Base-by-base conservation (phyloP, 192 early-diverging fungal species). In the Funneliformis geosporum region DNA sequence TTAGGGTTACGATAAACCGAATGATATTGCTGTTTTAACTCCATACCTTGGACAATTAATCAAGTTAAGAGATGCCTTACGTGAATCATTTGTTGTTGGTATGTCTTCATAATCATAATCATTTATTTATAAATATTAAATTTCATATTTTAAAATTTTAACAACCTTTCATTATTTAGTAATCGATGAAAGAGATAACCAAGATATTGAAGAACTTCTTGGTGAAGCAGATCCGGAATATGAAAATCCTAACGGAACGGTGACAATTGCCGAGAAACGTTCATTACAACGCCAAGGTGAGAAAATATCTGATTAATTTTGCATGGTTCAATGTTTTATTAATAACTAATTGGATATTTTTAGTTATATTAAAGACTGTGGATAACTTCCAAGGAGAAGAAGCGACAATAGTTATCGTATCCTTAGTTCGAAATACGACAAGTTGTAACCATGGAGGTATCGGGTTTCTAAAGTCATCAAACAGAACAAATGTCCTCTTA, bases 401-500 rank as follows among this genome's bases (percentile, higher is more conserved):
- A 39, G 82, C 84, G 1, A 85, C 83, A 59, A 84, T 85, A 21
- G 74, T 87, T 11, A 85, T 87, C 40, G 82, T 86, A 4, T 84
- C 85, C 4, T 78, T 86, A 66, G 85, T 86, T 23, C 84, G 86
- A 12, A 85, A 82, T 23, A 9, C 33, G 9, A 78, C 75, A 46
- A 81, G 75, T 16, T 55, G 79, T 8, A 76, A 79, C 11, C 59
- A 79, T 28, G 71, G 76, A 23, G 33, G 69, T 3, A 90, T 87
- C 55, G 90, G 90, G 1, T 91, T 91, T 73, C 75, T 90, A 67
- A 88, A 88, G 71, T 84, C 85, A 14, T 59, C 78, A 18, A 91
- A 91, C 66, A 85, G 90, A 11, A 83, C 87, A 4, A 91, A 90
- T 55, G 90, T 91, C 12, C 71, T 90, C 1, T 40, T 90, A 4